Evolutionary conservation across 148 eudicot genomes (phyloP).

Genomic region (Rhododendron williamsianum): DNA sequence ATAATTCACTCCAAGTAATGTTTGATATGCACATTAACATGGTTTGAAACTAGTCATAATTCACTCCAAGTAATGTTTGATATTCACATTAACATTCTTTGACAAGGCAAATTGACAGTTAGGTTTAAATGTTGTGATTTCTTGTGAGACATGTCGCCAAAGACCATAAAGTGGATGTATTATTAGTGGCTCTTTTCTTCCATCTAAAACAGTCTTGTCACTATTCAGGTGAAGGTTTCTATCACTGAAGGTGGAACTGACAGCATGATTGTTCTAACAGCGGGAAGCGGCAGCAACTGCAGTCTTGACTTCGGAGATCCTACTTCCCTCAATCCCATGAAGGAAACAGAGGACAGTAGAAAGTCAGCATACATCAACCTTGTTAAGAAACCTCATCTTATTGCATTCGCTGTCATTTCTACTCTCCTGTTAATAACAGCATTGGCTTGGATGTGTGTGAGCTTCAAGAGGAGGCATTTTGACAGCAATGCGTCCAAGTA

Average conservation of each 20-base stretch:
- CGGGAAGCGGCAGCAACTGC: slow-evolving; percentile 47
- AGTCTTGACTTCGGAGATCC: slow-evolving; percentile 46
- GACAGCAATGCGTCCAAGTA: slow-evolving; percentile 32
- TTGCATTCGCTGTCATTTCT: slow-evolving; percentile 27
- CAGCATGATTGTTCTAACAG: slow-evolving; percentile 42
- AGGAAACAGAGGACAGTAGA: slow-evolving; percentile 21
- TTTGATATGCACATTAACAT: background rate
- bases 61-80: background rate
- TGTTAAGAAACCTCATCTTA: slow-evolving; percentile 29
- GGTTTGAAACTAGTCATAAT: background rate
- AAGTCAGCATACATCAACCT: slow-evolving; percentile 22
- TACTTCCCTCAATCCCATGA: slow-evolving; percentile 19
- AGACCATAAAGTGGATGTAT: background rate
- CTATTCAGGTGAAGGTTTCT: slow-evolving; percentile 60
- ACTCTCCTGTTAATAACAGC: slow-evolving; percentile 31
- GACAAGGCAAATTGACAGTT: background rate
- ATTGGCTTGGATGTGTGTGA: slow-evolving; percentile 40
- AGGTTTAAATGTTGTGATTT: background rate
- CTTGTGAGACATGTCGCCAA: background rate
- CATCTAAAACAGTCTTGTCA: background rate
- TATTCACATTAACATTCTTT: background rate
- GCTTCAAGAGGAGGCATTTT: slow-evolving; percentile 23
- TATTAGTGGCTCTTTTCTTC: background rate
- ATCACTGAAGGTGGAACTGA: slow-evolving; percentile 36
- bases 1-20: background rate